Evolutionary conservation across 2,329 filamentous ascomycete genomes (phyloP), one percentile per base, ranked within the genome.

Genomic region (Penicillium brevicompactum): DNA sequence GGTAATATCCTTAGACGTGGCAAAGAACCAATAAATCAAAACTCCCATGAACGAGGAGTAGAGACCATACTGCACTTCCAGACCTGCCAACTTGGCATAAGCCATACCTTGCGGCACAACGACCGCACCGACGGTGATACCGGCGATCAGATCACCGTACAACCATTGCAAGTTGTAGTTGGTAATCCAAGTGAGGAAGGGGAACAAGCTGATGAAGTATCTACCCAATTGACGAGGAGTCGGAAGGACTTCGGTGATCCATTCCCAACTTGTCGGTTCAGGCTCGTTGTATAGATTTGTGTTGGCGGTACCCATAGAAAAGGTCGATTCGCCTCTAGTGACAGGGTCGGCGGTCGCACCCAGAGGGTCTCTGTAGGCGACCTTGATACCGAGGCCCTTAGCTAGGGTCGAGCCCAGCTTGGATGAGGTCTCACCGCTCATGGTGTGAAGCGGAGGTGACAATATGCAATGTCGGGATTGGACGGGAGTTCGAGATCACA

Each of bases 101-200:
- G 93, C 92, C 93, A 97, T 97, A 59, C 91, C 89, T 71, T 97
- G 93, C 5, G 93, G 93, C n/a, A 97, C 90, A 24, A 97, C 92
- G 22, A 92, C 89, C 48, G 87, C 82, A 40, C 89, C 89, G 49
- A 90, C 85, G 3, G 87, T 90, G 57, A 90, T 70, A 89, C 90
- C 93, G 56, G 94, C 93, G 54, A 97, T 87, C 45, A 97, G 75
- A 76, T 99, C 94, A 66, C 94, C 94, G 14, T 86, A 73, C 5
- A 97, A 76, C 94, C 94, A 99, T 78, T 92, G 87, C 4, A 87
- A 10, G 70, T 99, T 99, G 78, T 99, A 99, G 64, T 87, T 85
- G 10, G 79, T 75, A 54, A 97, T 93, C 94, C 94, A 99, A n/a
- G 85, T 81, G 5, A 89, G 71, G 70, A 97, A 97, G 0, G 94